These are phyloP conservation scores for Gnaphalium uliginosum DNA, from an alignment of 129 eudicot species.

Conservation along the genomic window DNA sequence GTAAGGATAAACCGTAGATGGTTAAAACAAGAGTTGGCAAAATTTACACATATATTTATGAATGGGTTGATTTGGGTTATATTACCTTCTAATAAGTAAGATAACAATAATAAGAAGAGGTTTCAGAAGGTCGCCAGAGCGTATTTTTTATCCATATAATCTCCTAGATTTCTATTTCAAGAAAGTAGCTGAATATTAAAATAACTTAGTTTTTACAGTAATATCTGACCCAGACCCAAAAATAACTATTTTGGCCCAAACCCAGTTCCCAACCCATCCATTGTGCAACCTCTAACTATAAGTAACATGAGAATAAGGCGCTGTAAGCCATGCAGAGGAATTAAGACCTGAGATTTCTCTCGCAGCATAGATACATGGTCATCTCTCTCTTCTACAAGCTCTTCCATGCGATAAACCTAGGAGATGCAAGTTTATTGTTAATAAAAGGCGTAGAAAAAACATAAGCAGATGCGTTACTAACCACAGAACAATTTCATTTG, in stretches of 20 bases:
- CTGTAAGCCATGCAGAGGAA: slow-evolving; percentile 3
- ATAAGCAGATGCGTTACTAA: not conserved
- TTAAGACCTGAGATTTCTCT: slow-evolving; percentile 65
- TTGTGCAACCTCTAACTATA: not conserved
- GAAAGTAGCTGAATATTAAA: not conserved
- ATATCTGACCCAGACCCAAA: not conserved
- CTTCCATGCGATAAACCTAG: slow-evolving; percentile 65
- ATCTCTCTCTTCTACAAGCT: slow-evolving; percentile 58
- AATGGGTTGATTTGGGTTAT: not conserved
- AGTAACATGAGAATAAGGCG: not conserved
- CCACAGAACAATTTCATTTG: not conserved
- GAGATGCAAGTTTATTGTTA: slow-evolving; percentile 2
- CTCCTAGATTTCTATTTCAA: not conserved
- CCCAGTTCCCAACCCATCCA: not conserved
- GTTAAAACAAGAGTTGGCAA: not conserved
- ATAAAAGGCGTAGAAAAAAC: not conserved
- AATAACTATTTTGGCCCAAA: not conserved
- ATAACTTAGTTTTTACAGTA: not conserved
- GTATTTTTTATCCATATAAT: not conserved
- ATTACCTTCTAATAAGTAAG: not conserved
- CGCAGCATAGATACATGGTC: slow-evolving; percentile 49
- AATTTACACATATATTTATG: not conserved
- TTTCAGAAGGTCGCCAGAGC: not conserved
- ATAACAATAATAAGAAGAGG: not conserved
- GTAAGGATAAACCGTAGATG: not conserved